Evolutionary conservation across 2,329 filamentous ascomycete species (phyloP).

Genomic region (Alternaria sp.): DNA sequence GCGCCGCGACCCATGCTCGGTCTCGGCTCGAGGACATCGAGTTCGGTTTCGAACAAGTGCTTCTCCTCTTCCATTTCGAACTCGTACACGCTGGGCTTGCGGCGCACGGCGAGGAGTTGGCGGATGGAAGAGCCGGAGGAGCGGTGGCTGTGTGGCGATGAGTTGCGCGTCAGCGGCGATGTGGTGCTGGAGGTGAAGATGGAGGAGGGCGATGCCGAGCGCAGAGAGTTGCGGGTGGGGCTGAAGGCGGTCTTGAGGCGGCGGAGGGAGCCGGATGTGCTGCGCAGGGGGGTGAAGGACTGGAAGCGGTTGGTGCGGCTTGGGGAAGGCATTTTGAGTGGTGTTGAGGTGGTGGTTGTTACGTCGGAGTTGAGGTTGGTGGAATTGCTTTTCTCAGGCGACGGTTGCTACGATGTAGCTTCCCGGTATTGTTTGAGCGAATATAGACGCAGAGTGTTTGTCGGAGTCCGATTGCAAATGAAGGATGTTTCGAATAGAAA

Average conservation of each 20-base stretch:
- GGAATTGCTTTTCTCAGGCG: slow-evolving; percentile 2
- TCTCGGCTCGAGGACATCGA: slow-evolving; percentile 44
- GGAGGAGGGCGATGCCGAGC: slow-evolving; percentile 33
- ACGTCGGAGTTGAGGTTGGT: slow-evolving; percentile 2
- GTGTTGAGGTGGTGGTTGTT: slow-evolving; percentile 1
- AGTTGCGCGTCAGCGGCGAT: slow-evolving; percentile 38
- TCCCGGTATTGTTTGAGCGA: not conserved
- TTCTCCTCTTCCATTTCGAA: slow-evolving; percentile 47
- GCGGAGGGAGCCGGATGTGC: slow-evolving; percentile 35
- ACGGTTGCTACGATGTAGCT: not conserved
- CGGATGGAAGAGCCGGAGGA: slow-evolving; percentile 36
- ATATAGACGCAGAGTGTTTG: not conserved
- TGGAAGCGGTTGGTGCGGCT: slow-evolving; percentile 48
- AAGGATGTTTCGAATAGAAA: not conserved
- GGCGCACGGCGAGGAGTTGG: slow-evolving; percentile 39
- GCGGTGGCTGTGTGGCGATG: slow-evolving; percentile 37
- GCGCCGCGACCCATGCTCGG: slow-evolving; percentile 19
- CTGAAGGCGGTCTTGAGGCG: slow-evolving; percentile 45
- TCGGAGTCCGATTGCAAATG: not conserved
- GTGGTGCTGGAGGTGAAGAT: slow-evolving; percentile 34
- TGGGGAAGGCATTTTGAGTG: slow-evolving; percentile 35
- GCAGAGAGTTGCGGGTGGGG: slow-evolving; percentile 36
- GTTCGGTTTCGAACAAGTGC: slow-evolving; percentile 35
- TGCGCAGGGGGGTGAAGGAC: slow-evolving; percentile 45
- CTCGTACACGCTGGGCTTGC: slow-evolving; percentile 43